Evolutionary conservation across 75 land plant species (phyloP).

Genomic region (Picea glauca): DNA sequence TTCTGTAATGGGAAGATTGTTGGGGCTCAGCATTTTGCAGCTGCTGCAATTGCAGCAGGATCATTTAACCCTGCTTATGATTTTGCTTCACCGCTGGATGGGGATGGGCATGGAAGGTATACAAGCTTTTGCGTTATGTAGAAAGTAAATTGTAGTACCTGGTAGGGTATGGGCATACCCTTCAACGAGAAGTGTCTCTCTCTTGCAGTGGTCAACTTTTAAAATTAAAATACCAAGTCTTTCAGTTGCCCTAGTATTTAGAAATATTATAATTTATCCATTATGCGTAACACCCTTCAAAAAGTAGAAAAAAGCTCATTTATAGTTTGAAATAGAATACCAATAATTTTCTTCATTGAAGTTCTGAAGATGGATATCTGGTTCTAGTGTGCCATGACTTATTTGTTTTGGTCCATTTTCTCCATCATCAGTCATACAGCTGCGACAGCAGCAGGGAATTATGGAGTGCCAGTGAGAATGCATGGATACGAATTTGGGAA

Average conservation of each 20-base stretch:
- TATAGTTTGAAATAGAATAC: background rate
- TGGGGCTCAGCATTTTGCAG: conserved; percentile 90
- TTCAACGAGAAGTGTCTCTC: too few species aligned
- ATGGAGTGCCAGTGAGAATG: conserved; percentile 72
- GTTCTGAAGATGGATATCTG: background rate
- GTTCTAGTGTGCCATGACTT: background rate
- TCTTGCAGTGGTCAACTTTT: too few species aligned
- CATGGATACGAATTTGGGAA: conserved; percentile 75
- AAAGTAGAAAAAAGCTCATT: too few species aligned
- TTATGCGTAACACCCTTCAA: too few species aligned
- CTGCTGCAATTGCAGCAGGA: conserved; percentile 79
- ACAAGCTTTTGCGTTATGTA: too few species aligned
- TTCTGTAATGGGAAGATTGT: conserved; percentile 92
- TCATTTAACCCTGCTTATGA: conserved; percentile 70
- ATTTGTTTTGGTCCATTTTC: conserved; percentile 1
- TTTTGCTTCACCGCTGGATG: conserved; percentile 85
- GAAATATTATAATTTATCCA: too few species aligned
- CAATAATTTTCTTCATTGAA: background rate
- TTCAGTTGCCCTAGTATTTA: too few species aligned
- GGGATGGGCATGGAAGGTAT: conserved; percentile 93
- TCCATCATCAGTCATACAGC: conserved; percentile 47
- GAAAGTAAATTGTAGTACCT: too few species aligned
- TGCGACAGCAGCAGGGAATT: conserved; percentile 75
- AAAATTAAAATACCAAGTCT: too few species aligned
- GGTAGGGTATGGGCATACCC: too few species aligned